A percentile compares a stretch with the other conserved stretches of the same genome.
Evolutionary conservation across 768 basidiomycete genomes (phyloP).

Genomic region (Sistotremastrum suecicum): DNA sequence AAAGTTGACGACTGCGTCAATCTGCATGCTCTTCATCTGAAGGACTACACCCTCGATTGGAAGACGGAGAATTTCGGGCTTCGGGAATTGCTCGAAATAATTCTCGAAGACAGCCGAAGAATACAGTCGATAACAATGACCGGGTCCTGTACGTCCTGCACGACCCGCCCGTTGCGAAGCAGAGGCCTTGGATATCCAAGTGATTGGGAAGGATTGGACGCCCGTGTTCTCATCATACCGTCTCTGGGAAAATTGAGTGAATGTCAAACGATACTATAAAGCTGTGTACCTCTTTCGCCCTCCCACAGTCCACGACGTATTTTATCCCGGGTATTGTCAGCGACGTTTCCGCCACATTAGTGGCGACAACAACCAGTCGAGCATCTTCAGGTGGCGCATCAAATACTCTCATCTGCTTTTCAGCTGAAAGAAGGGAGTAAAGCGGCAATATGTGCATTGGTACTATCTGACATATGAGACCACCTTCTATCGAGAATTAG

Average conservation of each 20-base stretch:
- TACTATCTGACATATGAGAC: conserved; percentile 26
- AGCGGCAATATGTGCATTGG: conserved; percentile 93
- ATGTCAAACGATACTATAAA: background rate
- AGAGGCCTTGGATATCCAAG: conserved; percentile 92
- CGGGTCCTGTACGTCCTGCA: conserved; percentile 94
- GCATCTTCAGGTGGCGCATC: conserved; percentile 62
- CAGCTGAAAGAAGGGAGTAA: conserved; percentile 83
- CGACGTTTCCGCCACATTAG: conserved; percentile 95
- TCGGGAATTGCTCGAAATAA: conserved; percentile 74
- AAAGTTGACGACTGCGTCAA: conserved; percentile 92
- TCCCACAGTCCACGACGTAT: conserved; percentile 94
- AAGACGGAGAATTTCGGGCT: conserved; percentile 88
- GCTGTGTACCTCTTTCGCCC: conserved; percentile 72
- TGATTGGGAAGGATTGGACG: conserved; percentile 84
- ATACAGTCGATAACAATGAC: conserved; percentile 95
- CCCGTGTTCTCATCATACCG: conserved; percentile 69
- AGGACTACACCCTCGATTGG: conserved; percentile 94
- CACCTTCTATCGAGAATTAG: conserved; percentile 1
- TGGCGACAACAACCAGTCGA: conserved; percentile 87
- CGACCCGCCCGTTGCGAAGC: conserved; percentile 90
- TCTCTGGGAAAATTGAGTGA: conserved; percentile 32
- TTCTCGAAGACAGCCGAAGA: conserved; percentile 92
- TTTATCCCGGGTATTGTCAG: conserved; percentile 93
- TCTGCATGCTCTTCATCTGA: conserved; percentile 99
- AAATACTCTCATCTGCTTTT: conserved; percentile 93